Evolutionary conservation across 352 stramenopile genomes (phyloP), one percentile per base, ranked within the genome.

Genomic region (Phytophthora pistaciae): DNA sequence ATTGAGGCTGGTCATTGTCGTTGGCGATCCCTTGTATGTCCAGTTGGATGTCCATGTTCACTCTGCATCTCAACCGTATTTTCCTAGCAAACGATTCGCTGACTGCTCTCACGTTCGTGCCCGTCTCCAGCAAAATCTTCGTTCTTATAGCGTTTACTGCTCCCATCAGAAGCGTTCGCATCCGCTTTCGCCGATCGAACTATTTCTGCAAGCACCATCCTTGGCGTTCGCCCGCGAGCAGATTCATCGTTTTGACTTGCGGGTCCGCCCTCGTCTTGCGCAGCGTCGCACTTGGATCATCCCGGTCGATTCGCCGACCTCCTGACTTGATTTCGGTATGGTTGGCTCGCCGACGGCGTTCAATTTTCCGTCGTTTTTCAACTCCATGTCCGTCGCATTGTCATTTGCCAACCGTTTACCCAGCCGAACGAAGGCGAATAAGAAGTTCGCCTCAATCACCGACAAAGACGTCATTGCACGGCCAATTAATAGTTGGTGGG

Each of bases 61-160:
- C 5, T 18, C 29, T 9, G 23, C 20, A n/a, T 52, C 23, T 33
- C n/a, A 52, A 7, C 14, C 20, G 33, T 21, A 61, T 7, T 11
- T 49, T 50, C 36, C 53, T 50, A 14, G 55, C 55, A 11, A 50
- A 52, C 1, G 7, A 18, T 21, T 27, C 20, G 7, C 18, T 38
- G n/a, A 64, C 16, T 8, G 55, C 46, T 7, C 57, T 64, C 8
- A 53, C 38, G 21, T 62, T 62, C 11, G 56, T 38, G 29, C 56
- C 56, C 0, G 56, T 62, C 8, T 53, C 36, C 20, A 62, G 21
- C n/a, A 62, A 21, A 11, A 61, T 62, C 7, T 25, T 31, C 13
- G 56, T 53, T 16, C 42, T 20, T 36, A 1, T n/a, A 11, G 40
- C 42, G 21, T 62, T 62, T 9, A 53, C 20, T 20, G 56, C 56